Conservation (phyloP, 257 asterid genomes). For the Solanum bulbocastanum region DNA sequence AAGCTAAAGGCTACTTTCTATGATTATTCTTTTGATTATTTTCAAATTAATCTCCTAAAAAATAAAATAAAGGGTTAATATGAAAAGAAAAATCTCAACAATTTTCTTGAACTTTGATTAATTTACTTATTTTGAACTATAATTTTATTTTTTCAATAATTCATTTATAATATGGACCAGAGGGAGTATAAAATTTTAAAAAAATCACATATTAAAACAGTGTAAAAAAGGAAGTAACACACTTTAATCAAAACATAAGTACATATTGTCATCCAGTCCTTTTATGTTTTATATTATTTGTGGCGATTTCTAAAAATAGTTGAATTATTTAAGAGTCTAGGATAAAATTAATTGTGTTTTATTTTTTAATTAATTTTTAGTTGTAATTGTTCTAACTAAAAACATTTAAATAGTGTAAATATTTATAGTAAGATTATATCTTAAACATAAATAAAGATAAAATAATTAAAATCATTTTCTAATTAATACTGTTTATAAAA, state of each 20-base stretch:
- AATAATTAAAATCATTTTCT: too few relatives aligned
- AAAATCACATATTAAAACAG: background rate
- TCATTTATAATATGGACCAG: too few relatives aligned
- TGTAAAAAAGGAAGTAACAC: background rate
- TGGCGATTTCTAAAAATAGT: background rate
- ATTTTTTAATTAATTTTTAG: background rate
- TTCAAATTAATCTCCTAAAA: too few relatives aligned
- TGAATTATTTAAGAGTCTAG: background rate
- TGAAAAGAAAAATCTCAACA: too few relatives aligned
- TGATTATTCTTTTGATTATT: too few relatives aligned
- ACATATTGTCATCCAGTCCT: background rate
- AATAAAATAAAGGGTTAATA: too few relatives aligned
- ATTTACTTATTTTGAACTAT: too few relatives aligned
- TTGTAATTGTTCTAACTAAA: background rate
- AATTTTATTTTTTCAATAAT: too few relatives aligned
- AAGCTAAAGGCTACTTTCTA: too few relatives aligned
- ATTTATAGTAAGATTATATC: background rate
- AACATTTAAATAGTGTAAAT: background rate
- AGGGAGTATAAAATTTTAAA: too few relatives aligned
- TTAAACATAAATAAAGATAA: background rate
- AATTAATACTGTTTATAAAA: too few relatives aligned
- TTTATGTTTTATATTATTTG: background rate
- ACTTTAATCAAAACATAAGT: background rate
- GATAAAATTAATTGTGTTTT: background rate
- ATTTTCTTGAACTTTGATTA: too few relatives aligned